These are phyloP conservation scores for Eucalyptus erythrocorys DNA, from an alignment of 345 rosid genomes.

Conservation along the genomic window DNA sequence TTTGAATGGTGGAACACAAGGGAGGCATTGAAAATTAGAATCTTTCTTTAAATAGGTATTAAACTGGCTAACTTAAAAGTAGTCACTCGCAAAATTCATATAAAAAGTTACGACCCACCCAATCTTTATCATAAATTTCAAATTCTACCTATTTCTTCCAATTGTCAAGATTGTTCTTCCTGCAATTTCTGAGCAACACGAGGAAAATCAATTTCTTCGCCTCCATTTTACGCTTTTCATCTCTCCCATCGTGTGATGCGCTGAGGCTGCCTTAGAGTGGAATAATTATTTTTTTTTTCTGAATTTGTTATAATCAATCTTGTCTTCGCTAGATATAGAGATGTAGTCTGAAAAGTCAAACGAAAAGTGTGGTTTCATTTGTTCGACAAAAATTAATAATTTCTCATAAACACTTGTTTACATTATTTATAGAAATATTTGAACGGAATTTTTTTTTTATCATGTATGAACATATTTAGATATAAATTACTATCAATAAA, in stretches of 20 bases:
- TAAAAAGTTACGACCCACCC: not conserved
- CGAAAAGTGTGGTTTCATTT: too few relatives aligned
- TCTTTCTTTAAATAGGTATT: not conserved
- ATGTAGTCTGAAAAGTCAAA: not conserved
- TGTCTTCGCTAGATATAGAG: not conserved
- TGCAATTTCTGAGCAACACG: not conserved
- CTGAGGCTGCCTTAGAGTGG: not conserved
- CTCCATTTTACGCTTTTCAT: not conserved
- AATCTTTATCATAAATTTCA: not conserved
- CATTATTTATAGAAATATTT: too few relatives aligned
- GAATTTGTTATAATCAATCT: not conserved
- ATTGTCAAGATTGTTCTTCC: not conserved
- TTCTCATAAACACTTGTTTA: too few relatives aligned
- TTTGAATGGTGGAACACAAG: not conserved
- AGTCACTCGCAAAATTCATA: not conserved
- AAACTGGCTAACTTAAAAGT: not conserved
- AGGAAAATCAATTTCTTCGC: not conserved
- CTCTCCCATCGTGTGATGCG: not conserved
- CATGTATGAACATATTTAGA: too few relatives aligned
- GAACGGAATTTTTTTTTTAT: rapidly evolving
- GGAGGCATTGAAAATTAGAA: not conserved
- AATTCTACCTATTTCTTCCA: not conserved
- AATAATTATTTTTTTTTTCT: not conserved
- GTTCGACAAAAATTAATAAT: too few relatives aligned
- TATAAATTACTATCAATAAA: not conserved